Evolutionary conservation across 1,139 yeast genomes (phyloP).

Genomic region (Nakaseomyces kungkrabaensis): DNA sequence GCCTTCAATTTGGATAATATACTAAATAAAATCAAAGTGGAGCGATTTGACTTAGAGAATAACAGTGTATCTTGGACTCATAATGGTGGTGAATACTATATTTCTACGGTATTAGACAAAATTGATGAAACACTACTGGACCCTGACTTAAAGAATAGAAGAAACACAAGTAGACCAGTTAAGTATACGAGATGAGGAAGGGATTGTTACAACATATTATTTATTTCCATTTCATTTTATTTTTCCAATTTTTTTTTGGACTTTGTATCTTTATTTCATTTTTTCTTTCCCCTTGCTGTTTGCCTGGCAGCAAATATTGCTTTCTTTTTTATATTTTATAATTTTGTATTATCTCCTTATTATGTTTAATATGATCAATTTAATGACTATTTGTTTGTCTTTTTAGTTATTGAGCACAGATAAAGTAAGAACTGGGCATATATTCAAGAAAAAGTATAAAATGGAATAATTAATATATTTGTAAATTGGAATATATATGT

Average conservation of each 20-base stretch:
- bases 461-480: no score
- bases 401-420: background rate
- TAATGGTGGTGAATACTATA: constrained; percentile 61
- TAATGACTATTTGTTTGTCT: no score
- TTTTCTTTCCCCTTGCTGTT: no score
- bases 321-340: no score
- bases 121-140: constrained; percentile 34
- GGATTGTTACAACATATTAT: background rate
- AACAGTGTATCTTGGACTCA: constrained; percentile 88
- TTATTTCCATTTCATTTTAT: background rate
- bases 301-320: no score
- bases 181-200: constrained; percentile 20
- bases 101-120: constrained; percentile 55
- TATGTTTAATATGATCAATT: no score
- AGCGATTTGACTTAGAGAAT: constrained; percentile 53
- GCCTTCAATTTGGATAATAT: constrained; percentile 48
- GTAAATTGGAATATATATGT: no score
- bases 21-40: constrained; percentile 56
- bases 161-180: constrained; percentile 12
- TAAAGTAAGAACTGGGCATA: constrained; percentile 49
- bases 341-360: no score
- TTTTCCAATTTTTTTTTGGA: background rate
- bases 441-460: constrained; percentile 58
- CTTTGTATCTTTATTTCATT: no score
- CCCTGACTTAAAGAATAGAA: constrained; percentile 19